Percentiles rank a stretch among this genome's conserved stretches.
These are phyloP conservation scores for Glycine soja DNA, from an alignment of 306 rosid genomes.

Conservation along the genomic window DNA sequence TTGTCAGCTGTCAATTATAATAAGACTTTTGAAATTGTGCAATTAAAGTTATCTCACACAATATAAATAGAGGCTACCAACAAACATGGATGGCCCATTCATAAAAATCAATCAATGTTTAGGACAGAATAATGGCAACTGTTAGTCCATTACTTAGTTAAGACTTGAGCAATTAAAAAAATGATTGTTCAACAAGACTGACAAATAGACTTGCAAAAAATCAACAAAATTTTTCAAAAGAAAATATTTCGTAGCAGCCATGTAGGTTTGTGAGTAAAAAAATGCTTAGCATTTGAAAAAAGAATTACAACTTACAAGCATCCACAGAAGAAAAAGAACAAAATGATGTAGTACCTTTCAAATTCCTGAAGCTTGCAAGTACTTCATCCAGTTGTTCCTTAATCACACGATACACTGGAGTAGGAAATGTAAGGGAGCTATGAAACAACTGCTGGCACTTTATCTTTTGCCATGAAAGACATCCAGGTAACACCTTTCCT, in stretches of 20 bases:
- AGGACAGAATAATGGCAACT: neutral
- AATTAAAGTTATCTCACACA: constrained; percentile 17
- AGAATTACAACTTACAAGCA: constrained; percentile 13
- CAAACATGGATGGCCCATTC: constrained; percentile 12
- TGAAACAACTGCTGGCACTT: constrained; percentile 81
- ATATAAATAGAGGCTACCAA: constrained; percentile 15
- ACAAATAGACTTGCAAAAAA: neutral
- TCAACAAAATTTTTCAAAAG: neutral
- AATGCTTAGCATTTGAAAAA: constrained; percentile 22
- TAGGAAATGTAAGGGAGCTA: constrained; percentile 72
- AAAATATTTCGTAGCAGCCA: neutral
- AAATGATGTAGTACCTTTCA: constrained; percentile 59
- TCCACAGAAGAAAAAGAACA: constrained; percentile 35
- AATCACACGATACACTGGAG: constrained; percentile 68
- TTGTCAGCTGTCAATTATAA: constrained; percentile 35
- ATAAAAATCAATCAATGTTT: neutral
- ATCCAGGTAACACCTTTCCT: constrained; percentile 80
- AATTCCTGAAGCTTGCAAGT: constrained; percentile 57
- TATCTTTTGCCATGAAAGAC: constrained; percentile 89
- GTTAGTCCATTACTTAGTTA: neutral
- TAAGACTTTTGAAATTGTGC: neutral
- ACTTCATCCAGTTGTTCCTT: constrained; percentile 63
- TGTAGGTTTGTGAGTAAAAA: constrained; percentile 31
- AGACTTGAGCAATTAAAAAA: neutral
- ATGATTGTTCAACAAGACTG: neutral